These are phyloP conservation scores for Plasmodium sp. DNA, from an alignment of 169 alveolate species.

Conservation along the genomic window DNA sequence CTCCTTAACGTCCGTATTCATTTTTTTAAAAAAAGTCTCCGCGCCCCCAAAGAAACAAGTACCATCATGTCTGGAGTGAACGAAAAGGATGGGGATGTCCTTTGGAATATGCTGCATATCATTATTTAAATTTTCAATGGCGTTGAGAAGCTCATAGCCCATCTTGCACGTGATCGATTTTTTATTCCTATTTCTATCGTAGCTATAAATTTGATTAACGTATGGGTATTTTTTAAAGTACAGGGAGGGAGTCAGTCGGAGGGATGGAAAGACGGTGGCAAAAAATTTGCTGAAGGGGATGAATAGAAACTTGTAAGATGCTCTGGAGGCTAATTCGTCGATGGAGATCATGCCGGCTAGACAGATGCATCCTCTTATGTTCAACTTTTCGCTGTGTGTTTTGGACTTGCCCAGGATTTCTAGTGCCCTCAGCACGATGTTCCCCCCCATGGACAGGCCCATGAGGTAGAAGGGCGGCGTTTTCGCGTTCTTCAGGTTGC, in stretches of 20 bases:
- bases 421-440: constrained; percentile 75
- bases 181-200: constrained; percentile 67
- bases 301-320: constrained; percentile 34
- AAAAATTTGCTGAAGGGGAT: constrained; percentile 50
- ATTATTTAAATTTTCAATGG: constrained; percentile 73
- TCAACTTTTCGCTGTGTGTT: constrained; percentile 24
- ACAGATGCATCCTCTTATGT: constrained; percentile 78
- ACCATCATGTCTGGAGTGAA: constrained; percentile 75
- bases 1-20: constrained; percentile 8
- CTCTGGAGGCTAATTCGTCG: constrained; percentile 17
- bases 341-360: constrained; percentile 82
- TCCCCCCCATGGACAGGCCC: constrained; percentile 85
- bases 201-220: background rate
- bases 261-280: constrained; percentile 49
- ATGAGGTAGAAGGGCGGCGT: constrained; percentile 75
- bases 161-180: constrained; percentile 64
- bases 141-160: constrained; percentile 72
- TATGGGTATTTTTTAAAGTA: constrained; percentile 4
- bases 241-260: constrained; percentile 21
- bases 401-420: constrained; percentile 64
- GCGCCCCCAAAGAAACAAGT: constrained; percentile 50
- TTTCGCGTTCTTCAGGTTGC: constrained; percentile 15
- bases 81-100: constrained; percentile 75
- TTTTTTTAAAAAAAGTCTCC: constrained; percentile 20
- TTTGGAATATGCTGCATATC: constrained; percentile 68